phyloP scores from a whole-genome alignment of 148 eudicot species.

The Diospyros kaki region DNA sequence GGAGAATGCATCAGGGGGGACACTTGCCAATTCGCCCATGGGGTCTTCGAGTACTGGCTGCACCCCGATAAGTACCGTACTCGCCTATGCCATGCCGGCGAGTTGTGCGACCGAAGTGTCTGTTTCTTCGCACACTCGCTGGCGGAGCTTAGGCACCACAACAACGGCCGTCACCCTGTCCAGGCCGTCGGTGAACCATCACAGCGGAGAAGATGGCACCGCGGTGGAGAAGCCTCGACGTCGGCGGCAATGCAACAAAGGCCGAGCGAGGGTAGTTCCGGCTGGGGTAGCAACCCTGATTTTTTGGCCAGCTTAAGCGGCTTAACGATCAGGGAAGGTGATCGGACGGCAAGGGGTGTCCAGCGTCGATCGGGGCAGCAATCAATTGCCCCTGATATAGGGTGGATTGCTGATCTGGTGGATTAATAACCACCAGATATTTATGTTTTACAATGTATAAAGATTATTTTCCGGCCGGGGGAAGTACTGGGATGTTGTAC shows the following conservation, averaged over 20 bases:
- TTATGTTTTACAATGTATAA: too few relatives aligned
- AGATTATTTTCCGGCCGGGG: too few relatives aligned
- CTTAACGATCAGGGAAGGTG: neutral
- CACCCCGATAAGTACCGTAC: constrained; percentile 19
- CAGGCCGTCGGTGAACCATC: neutral
- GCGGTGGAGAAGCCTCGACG: neutral
- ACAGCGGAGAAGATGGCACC: neutral
- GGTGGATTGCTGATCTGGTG: too few relatives aligned
- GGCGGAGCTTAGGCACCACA: neutral
- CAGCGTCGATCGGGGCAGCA: too few relatives aligned
- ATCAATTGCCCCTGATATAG: too few relatives aligned
- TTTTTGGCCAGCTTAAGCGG: constrained; percentile 11
- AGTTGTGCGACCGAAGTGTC: neutral
- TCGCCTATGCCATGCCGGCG: neutral
- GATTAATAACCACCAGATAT: too few relatives aligned
- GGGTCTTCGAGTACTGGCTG: constrained; percentile 10
- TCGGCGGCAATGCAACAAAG: neutral
- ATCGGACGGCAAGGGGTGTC: neutral
- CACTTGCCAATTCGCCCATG: neutral
- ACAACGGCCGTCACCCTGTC: neutral
- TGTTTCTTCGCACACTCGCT: constrained; percentile 13
- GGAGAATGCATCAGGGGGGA: neutral
- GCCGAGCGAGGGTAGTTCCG: neutral
- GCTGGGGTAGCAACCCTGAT: neutral
- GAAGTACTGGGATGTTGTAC: too few relatives aligned